Evolutionary conservation across 23 red algal species (phyloP), one percentile per base, ranked within the genome.

Genomic region (Chondrus crispus): DNA sequence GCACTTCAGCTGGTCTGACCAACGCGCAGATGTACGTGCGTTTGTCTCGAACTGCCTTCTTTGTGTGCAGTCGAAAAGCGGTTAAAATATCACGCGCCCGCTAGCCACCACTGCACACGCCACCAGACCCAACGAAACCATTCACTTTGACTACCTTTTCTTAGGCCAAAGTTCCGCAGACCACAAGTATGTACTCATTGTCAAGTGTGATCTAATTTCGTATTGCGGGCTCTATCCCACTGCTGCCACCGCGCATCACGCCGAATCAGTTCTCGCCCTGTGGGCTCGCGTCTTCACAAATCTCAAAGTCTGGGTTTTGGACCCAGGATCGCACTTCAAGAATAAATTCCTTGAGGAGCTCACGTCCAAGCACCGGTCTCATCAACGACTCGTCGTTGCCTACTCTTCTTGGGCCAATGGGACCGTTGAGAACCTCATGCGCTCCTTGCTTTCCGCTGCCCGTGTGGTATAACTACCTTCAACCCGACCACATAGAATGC

Each of bases 141-240:
- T 83, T 26, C 53, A 62, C 78, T 83, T 83, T 29, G 78, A 83
- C 78, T 83, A 83, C 14, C 2, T 83, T 7, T 83, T 77, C 20
- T 37, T 48, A 9, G 71, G 71, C 19, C 9, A 46, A 46, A 9
- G 13, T 37, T n/a, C 9, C 71, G 11, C 1, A 9, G 71, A 42
- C 1, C 9, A 46, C 38, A 77, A 77, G 71, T 44, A 77, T 8
- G 71, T 38, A 46, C 44, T 77, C 11, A 1, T 77, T 20, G 44
- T 77, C 38, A 48, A 77, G 19, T 26, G 19, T 40, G 1, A 77
- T 1, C 44, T 77, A 26, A 48, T 26, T 1, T 14, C 16, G 14
- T 72, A 72, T 29, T 14, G 0, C 16, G 32, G 71, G 71, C 71
- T 77, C 37, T 10, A 42, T 47, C 8, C 26, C 7, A 46, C 16